Evolutionary conservation across 2,329 filamentous ascomycete genomes (phyloP).

Genomic region (Cladobotryum mycophilum): DNA sequence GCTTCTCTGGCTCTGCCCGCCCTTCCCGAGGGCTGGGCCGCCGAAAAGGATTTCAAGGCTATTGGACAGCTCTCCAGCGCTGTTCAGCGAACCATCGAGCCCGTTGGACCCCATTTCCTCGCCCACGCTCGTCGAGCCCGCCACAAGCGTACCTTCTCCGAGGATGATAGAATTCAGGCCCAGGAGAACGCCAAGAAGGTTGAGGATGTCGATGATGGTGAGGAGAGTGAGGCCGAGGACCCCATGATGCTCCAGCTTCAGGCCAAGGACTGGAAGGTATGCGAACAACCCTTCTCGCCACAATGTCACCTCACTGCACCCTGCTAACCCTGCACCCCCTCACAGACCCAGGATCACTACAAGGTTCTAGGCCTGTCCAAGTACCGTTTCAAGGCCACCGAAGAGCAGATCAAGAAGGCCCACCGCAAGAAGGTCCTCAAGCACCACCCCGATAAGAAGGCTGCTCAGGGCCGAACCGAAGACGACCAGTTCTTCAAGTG

Average conservation of each 20-base stretch:
- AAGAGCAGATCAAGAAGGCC: slow-evolving; percentile 97
- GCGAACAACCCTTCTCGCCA: slow-evolving; percentile 15
- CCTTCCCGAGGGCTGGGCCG: slow-evolving; percentile 74
- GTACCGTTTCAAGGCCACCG: slow-evolving; percentile 86
- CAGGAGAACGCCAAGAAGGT: slow-evolving; percentile 93
- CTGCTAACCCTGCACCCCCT: background rate
- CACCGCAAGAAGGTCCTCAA: slow-evolving; percentile 99
- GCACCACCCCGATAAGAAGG: slow-evolving; percentile 99
- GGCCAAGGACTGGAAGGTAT: slow-evolving; percentile 98
- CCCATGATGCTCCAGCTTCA: slow-evolving; percentile 85
- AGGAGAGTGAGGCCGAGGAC: slow-evolving; percentile 92
- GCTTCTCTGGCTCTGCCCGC: slow-evolving; percentile 63
- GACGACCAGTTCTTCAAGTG: slow-evolving; percentile 99
- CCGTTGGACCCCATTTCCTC: slow-evolving; percentile 94
- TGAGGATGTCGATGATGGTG: slow-evolving; percentile 81
- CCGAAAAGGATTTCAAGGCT: slow-evolving; percentile 88
- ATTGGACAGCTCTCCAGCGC: slow-evolving; percentile 70
- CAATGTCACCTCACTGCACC: background rate
- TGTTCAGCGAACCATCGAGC: slow-evolving; percentile 84
- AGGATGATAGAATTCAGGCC: slow-evolving; percentile 96
- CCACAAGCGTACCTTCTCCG: slow-evolving; percentile 95
- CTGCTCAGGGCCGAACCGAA: slow-evolving; percentile 76
- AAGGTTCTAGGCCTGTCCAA: slow-evolving; percentile 89
- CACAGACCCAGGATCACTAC: slow-evolving; percentile 90
- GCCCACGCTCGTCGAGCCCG: slow-evolving; percentile 92